These are phyloP conservation scores for Ophiostoma angusticollis DNA, from an alignment of 2,329 filamentous ascomycete genomes.

Conservation along the genomic window DNA sequence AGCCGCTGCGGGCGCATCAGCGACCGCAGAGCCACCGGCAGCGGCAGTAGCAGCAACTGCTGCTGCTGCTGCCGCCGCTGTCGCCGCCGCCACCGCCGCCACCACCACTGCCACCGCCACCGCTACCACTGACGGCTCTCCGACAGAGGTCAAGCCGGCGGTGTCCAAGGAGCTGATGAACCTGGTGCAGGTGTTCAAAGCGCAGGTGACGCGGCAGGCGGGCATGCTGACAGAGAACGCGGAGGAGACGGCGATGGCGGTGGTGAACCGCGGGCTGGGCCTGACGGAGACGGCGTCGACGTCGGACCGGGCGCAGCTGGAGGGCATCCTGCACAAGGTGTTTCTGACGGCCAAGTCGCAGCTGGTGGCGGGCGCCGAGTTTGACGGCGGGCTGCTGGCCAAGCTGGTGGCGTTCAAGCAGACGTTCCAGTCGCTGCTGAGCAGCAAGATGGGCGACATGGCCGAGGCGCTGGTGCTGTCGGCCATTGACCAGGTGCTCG, in stretches of 20 bases:
- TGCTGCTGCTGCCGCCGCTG: not conserved
- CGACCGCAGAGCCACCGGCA: not conserved
- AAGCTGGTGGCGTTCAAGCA: constrained; percentile 33
- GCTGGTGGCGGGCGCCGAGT: constrained; percentile 1
- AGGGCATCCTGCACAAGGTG: constrained; percentile 34
- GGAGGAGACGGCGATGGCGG: constrained; percentile 38
- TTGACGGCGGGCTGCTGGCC: constrained; percentile 28
- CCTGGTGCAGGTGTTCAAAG: constrained; percentile 33
- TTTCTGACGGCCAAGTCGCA: constrained; percentile 17
- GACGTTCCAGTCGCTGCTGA: constrained; percentile 31
- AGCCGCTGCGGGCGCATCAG: not conserved
- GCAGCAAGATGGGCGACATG: constrained; percentile 26
- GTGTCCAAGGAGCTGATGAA: constrained; percentile 31
- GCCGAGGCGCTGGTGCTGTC: constrained; percentile 36
- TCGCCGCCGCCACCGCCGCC: not conserved
- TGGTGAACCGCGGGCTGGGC: constrained; percentile 37
- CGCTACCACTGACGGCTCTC: too few species aligned
- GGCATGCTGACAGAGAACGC: constrained; percentile 25
- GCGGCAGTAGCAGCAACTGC: not conserved
- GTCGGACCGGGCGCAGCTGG: constrained; percentile 30
- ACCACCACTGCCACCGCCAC: constrained; percentile 1
- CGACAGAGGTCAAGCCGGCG: too few species aligned
- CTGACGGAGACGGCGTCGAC: constrained; percentile 29
- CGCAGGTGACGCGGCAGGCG: constrained; percentile 33
- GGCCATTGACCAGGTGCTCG: constrained; percentile 37